Evolutionary conservation across 2,329 filamentous ascomycete species (phyloP).

Genomic region (Neocatenulostroma microsporum): DNA sequence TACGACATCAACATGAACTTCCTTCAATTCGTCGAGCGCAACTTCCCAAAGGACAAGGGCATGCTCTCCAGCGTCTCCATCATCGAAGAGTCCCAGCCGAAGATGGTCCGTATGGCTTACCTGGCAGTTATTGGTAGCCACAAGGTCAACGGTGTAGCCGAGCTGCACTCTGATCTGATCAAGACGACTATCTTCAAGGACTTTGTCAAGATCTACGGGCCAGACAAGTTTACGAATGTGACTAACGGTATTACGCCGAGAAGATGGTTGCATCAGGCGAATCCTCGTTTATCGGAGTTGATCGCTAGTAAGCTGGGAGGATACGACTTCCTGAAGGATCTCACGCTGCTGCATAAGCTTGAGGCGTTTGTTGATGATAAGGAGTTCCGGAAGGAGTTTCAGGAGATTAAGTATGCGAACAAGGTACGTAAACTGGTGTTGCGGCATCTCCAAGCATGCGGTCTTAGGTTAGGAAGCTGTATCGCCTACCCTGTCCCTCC

Average conservation of each 20-base stretch:
- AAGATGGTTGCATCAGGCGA: constrained; percentile 95
- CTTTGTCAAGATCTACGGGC: constrained; percentile 89
- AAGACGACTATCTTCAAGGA: constrained; percentile 99
- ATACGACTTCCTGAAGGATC: constrained; percentile 78
- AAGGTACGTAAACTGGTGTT: too few relatives aligned
- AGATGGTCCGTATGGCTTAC: constrained; percentile 97
- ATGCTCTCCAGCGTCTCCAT: constrained; percentile 84
- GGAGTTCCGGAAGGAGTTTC: constrained; percentile 87
- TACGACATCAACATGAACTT: constrained; percentile 97
- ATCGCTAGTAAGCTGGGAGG: constrained; percentile 85
- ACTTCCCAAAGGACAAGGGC: constrained; percentile 82
- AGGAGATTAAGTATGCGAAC: constrained; percentile 93
- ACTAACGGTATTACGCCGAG: constrained; percentile 96
- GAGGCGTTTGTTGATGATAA: constrained; percentile 80
- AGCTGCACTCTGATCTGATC: constrained; percentile 95
- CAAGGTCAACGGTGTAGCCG: constrained; percentile 98
- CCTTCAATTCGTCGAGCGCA: constrained; percentile 81
- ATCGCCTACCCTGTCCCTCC: too few relatives aligned
- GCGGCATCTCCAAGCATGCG: too few relatives aligned
- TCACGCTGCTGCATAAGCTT: constrained; percentile 77
- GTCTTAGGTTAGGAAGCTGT: too few relatives aligned
- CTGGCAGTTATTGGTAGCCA: constrained; percentile 94
- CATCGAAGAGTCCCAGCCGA: constrained; percentile 91
- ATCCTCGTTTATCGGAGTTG: constrained; percentile 81
- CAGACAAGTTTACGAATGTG: constrained; percentile 97